Base-by-base conservation (phyloP, 2,329 filamentous ascomycete genomes). In the Thelonectria olida region DNA sequence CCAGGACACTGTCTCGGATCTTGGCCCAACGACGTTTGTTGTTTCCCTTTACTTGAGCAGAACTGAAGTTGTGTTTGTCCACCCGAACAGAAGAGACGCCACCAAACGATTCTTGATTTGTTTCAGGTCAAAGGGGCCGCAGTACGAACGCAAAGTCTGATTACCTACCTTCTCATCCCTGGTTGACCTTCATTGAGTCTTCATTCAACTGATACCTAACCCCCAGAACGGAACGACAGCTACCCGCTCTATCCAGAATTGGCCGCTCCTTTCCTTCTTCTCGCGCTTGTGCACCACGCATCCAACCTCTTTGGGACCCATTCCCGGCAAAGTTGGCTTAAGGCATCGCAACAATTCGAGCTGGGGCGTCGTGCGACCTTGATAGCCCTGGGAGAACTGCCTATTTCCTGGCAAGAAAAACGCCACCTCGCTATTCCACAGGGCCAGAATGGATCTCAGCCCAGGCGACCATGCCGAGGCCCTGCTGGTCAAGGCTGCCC, bases 371-470 rank as follows among this genome's bases (percentile, higher is more conserved):
- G 70, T 73, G 65, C 64, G 45, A 73, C 72, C 36, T 50, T 60
- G 53, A 48, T 34, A 19, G n/a, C 42, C 28, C 51, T 19, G 28
- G 25, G 41, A 42, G 61, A 13, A 41, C 41, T 39, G 39, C 31
- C 31, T 34, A 36, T 28, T 54, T 31, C 28, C 36, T 17, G 22
- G 48, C 48, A 23, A 65, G 54, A 58, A 62, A 67, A 69, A 70
- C 70, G 70, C 70, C 74, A 75, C 71, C 70, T 76, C 74, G 74
- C 74, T 74, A 72, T 71, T 69, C 58, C 55, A 71, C 65, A 70
- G 71, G 66, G 23, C 61, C 61, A 68, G 28, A 65, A 78, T 77
- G 74, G 68, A 72, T 58, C 48, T 58, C 60, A 56, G 45, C 44
- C 65, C 68, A 49, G 73, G 61, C 65, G 69, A 73, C 34, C 66